Conservation (phyloP, 768 basidiomycete species). For the Leccinum barrowsii region DNA sequence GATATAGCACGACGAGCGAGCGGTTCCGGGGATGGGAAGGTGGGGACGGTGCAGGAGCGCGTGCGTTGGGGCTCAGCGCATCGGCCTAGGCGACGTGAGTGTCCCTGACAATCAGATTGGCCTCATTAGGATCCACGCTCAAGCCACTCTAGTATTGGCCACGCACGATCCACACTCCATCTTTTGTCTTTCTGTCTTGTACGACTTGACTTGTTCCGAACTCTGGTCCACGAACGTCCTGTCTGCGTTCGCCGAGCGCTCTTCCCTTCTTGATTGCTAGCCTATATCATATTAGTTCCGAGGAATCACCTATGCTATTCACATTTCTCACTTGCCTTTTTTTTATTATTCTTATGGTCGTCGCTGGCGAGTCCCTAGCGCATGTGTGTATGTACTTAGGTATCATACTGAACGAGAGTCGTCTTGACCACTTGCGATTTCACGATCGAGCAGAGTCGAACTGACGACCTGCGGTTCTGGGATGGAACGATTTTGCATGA, state of each 20-base stretch:
- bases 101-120: not conserved
- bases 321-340: conserved; percentile 15
- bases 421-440: not conserved
- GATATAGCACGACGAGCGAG: conserved; percentile 39
- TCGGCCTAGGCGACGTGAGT: conserved; percentile 31
- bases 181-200: not conserved
- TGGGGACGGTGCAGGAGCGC: conserved; percentile 72
- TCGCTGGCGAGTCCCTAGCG: conserved; percentile 17
- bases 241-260: not conserved
- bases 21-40: conserved; percentile 82
- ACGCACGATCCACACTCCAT: not conserved
- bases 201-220: not conserved
- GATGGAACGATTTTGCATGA: not conserved
- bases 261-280: not conserved
- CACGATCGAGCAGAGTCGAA: conserved; percentile 9
- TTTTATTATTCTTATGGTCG: not conserved
- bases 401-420: conserved; percentile 4
- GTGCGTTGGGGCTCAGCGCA: conserved; percentile 63
- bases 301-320: conserved; percentile 8
- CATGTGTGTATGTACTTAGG: conserved; percentile 5
- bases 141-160: not conserved
- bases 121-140: conserved; percentile 12
- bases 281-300: conserved; percentile 20
- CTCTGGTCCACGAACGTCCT: not conserved
- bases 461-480: not conserved